Evolutionary conservation across 1,284 basidiomycete species (phyloP).

Genomic region (Schizophyllum commune): DNA sequence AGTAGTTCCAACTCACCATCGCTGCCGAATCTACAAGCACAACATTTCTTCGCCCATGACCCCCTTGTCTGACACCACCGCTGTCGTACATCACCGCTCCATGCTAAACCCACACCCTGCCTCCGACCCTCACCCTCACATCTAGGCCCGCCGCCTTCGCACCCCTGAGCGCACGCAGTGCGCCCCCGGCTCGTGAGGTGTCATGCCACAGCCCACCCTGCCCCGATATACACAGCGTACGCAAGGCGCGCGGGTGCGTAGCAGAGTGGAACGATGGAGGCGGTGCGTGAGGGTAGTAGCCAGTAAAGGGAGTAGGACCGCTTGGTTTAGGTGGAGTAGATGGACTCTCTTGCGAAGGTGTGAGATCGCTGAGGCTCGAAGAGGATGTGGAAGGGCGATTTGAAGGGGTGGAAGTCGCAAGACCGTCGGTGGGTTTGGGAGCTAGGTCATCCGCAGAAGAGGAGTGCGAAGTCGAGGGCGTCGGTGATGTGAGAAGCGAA

Average conservation of each 20-base stretch:
- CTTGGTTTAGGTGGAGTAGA: not conserved
- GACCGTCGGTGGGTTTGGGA: too few relatives aligned
- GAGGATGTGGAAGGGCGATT: too few relatives aligned
- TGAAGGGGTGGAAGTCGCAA: too few relatives aligned
- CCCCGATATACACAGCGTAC: not conserved
- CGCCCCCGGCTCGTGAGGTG: not conserved
- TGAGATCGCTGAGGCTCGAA: too few relatives aligned
- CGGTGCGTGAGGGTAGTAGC: not conserved
- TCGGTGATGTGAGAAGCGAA: not conserved
- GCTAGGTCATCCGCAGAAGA: too few relatives aligned
- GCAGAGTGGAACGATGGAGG: not conserved
- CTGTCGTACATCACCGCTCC: not conserved
- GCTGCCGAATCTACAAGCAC: too few relatives aligned
- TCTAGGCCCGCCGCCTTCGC: not conserved
- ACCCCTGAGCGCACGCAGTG: not conserved
- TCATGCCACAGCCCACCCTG: not conserved
- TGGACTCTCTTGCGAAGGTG: too few relatives aligned
- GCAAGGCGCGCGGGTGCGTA: not conserved
- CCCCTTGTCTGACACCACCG: too few relatives aligned
- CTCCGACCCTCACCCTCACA: not conserved
- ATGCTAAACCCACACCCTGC: not conserved
- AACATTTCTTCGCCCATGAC: too few relatives aligned
- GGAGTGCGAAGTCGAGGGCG: not conserved
- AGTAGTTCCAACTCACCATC: too few relatives aligned
- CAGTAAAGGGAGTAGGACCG: not conserved